Evolutionary conservation across 164 flowering plant species (phyloP), one percentile per base, ranked within the genome.

Genomic region (Kingdonia uniflora): DNA sequence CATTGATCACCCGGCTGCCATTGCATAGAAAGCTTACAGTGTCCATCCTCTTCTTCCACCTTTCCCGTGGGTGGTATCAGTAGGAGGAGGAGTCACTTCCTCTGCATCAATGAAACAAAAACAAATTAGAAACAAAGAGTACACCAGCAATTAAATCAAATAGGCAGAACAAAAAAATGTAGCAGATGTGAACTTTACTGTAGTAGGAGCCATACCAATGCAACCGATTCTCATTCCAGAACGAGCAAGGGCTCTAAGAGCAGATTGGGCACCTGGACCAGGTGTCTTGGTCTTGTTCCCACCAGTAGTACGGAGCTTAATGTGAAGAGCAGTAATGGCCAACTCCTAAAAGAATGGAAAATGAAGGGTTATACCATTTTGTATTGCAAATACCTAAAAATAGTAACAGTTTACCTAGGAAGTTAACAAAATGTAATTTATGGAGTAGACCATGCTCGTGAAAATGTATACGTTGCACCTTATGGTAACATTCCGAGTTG

Each of bases 261-360:
- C 94, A 65, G 90, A 82, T 67, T 87, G 94, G 20, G 96, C 96
- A 68, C 94, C 96, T 21, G 96, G 96, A 25, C 96, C 96, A 57
- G 94, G 96, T 24, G 96, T 84, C 74, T 84, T 87, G 1, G 92
- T 87, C 68, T 87, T 87, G 74, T 87, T 87, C 11, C 92, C 92
- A 2, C 96, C 92, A 23, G 92, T 87, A 20, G 96, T 92, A 53
- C 90, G 85, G 39, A 84, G 81, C 72, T 87, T 87, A 20, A 84
- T 84, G 52, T 87, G 96, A 45, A 87, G 75, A 49, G 92, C 89
- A 68, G 80, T 80, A 11, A 87, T 75, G 4, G 92, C 96, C 60
- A 84, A 82, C 45, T 87, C 96, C 96, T 87, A n/a, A n/a, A n/a
- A n/a, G 63, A 6, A 47, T 1, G 22, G 19, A 15, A 12, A 5